Conservation (phyloP, 306 rosid genomes). For the Fragaria ananassa region DNA sequence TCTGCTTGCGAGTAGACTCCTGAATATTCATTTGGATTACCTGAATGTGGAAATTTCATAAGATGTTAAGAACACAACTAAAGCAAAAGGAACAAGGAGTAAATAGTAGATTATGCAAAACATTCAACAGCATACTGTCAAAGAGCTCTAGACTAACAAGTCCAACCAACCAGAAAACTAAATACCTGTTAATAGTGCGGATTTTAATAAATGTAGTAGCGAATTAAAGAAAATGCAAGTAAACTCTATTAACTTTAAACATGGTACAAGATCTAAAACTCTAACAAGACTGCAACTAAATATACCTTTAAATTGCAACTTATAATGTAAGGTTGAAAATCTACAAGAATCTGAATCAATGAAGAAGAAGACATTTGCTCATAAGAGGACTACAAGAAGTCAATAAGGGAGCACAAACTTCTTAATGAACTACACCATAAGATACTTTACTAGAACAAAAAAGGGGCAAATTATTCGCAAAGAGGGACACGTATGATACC, state of each 20-base stretch:
- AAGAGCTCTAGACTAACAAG: neutral
- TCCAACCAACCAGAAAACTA: neutral
- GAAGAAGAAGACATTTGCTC: neutral
- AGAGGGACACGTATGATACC: conserved; percentile 45
- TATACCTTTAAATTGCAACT: neutral
- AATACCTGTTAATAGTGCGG: neutral
- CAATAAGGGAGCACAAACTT: neutral
- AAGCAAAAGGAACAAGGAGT: conserved; percentile 9
- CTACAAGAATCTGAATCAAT: neutral
- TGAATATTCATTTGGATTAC: conserved; percentile 85
- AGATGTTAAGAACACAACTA: conserved; percentile 11
- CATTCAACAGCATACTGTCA: neutral
- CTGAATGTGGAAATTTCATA: conserved; percentile 42
- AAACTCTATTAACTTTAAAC: neutral
- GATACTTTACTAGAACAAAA: neutral
- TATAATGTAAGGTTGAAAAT: neutral
- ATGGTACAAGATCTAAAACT: neutral
- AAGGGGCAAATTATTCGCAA: neutral
- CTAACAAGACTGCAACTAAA: neutral
- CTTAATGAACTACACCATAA: neutral
- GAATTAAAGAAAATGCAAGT: neutral
- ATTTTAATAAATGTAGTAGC: neutral
- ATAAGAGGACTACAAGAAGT: neutral
- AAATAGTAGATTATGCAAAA: conserved; percentile 22
- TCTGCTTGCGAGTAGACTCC: conserved; percentile 77